phyloP scores from a whole-genome alignment of 352 stramenopile species.

The Peronosclerospora sorghi region DNA sequence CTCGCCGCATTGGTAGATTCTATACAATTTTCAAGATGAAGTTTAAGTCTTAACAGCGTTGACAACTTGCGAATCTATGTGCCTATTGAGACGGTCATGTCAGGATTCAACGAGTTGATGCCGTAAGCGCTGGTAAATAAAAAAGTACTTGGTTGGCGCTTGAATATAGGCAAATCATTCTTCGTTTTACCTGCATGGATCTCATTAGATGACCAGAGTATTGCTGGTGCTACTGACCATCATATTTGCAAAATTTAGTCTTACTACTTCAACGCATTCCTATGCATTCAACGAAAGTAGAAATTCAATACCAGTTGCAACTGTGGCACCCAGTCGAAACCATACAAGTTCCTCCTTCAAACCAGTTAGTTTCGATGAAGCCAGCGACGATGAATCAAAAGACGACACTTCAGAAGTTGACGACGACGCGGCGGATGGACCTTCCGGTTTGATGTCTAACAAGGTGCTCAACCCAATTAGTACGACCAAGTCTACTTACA shows the following conservation, averaged over 20 bases:
- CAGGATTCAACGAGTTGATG: conserved; percentile 2
- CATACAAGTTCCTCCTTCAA: background rate
- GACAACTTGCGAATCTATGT: conserved; percentile 13
- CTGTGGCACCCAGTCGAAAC: conserved; percentile 3
- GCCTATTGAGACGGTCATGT: conserved; percentile 10
- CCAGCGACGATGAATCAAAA: conserved; percentile 3
- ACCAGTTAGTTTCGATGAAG: conserved; percentile 1
- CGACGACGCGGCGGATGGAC: background rate
- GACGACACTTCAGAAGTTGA: background rate
- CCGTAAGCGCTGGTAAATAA: background rate
- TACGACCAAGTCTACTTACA: conserved; percentile 21
- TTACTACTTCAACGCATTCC: conserved; percentile 7
- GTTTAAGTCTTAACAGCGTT: background rate
- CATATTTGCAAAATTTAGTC: conserved; percentile 4
- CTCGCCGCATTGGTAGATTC: conserved; percentile 12
- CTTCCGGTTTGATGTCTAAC: background rate
- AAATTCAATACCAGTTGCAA: conserved; percentile 8
- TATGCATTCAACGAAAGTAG: conserved; percentile 13
- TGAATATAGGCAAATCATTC: conserved; percentile 13
- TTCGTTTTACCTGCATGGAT: conserved; percentile 10
- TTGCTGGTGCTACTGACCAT: conserved; percentile 4
- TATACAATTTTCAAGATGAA: conserved; percentile 11
- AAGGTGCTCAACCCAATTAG: conserved; percentile 12
- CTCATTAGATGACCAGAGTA: conserved; percentile 11
- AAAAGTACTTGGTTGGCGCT: conserved; percentile 6